Base-by-base conservation (phyloP, 2,329 filamentous ascomycete species). In the Cladophialophora bantiana region DNA sequence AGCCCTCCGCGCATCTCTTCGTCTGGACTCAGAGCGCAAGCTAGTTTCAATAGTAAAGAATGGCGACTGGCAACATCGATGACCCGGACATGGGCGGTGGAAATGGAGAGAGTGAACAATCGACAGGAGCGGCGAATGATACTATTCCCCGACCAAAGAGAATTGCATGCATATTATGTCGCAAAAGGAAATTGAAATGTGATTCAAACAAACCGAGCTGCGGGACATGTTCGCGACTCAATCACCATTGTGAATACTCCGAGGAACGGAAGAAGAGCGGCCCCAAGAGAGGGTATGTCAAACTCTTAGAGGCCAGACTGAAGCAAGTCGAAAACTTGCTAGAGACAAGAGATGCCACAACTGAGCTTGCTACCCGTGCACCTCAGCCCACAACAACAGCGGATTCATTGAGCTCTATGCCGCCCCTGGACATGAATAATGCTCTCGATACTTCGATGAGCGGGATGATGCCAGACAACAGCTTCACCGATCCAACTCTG, bases 261-360 rank as follows among this genome's bases (percentile, higher is more conserved):
- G 93, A 97, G 81, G 90, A 94, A 73, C 88, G 94, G 77, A 92
- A 93, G 81, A 97, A 97, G 86, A 96, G 93, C 77, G 94, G 94
- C 2, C 94, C 94, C 2, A 97, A 97, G 83, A 86, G 94, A 76
- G 94, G 94, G 73, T 97, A 97, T 77, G 94, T 97, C 68, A 97
- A 97, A 83, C 90, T 93, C 67, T 81, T 98, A 73, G 95, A 98
- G 79, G 94, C 96, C 77, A 88, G 95, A 77, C 81, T 99, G 75
- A 72, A 73, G 54, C 71, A 73, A 34, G 70, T 72, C 32, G 73
- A 74, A 63, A 70, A 66, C 54, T 71, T 73, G 48, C 56, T 73
- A 42, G 70, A 72, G 36, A 66, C 71, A 34, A 67, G 64, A 67
- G 68, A 71, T 50, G 54, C 56, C 12, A 42, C 42, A 9, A 31